Percentiles rank a stretch among this genome's conserved stretches.
These are phyloP conservation scores for Podila minutissima DNA, from an alignment of 192 early-diverging fungal species.

Conservation along the genomic window DNA sequence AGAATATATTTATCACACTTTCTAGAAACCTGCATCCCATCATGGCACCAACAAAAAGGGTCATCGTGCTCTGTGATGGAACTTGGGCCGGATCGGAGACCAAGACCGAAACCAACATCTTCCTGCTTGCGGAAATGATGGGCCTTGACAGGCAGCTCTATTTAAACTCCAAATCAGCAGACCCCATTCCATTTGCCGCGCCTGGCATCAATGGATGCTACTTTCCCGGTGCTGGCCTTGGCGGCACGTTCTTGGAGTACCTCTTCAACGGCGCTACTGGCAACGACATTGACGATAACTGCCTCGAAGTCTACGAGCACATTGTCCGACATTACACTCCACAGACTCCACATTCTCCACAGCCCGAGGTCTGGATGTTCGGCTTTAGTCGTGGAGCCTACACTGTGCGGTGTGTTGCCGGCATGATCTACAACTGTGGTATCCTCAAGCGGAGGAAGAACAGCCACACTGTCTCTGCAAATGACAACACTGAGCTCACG, in stretches of 20 bases:
- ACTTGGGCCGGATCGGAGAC: conserved; percentile 22
- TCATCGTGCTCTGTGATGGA: conserved; percentile 22
- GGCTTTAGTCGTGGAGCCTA: conserved; percentile 29
- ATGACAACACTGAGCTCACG: neutral
- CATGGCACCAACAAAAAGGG: neutral
- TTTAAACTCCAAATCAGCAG: neutral
- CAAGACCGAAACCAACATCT: conserved; percentile 17
- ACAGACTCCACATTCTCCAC: neutral
- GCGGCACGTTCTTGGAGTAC: conserved; percentile 15
- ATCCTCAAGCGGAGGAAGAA: conserved; percentile 27
- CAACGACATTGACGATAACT: conserved; percentile 3
- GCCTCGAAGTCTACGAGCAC: conserved; percentile 12
- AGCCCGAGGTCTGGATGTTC: conserved; percentile 53
- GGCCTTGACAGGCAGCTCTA: neutral
- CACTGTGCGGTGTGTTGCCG: conserved; percentile 23
- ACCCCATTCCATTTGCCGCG: neutral
- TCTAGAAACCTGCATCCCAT: too few species aligned
- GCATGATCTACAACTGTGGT: conserved; percentile 38
- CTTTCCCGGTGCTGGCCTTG: conserved; percentile 5
- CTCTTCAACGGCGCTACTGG: conserved; percentile 7
- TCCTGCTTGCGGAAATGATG: conserved; percentile 18
- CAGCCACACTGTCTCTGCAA: neutral
- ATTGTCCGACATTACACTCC: conserved; percentile 16
- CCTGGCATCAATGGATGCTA: conserved; percentile 5
- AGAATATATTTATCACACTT: too few species aligned